A percentile compares a stretch with the other conserved stretches of the same genome.
These are phyloP conservation scores for Cantharellus cinnabarinus DNA, from an alignment of 768 basidiomycete species.

Conservation along the genomic window DNA sequence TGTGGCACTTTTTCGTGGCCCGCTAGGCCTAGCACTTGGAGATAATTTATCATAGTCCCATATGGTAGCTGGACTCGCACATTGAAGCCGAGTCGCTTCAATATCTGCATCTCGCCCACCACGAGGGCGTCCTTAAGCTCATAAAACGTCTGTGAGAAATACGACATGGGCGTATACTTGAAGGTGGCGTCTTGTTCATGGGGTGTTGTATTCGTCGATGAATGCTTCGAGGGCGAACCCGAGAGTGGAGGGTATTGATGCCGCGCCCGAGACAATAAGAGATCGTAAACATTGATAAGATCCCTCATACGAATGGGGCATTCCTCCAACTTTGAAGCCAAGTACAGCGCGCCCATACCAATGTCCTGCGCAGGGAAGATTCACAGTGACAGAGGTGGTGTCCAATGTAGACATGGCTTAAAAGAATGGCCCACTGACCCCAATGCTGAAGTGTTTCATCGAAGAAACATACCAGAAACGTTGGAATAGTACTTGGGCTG, in stretches of 20 bases:
- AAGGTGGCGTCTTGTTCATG: neutral
- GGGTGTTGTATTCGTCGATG: constrained; percentile 7
- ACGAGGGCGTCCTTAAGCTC: constrained; percentile 87
- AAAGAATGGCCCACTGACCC: constrained; percentile 30
- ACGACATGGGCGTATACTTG: constrained; percentile 67
- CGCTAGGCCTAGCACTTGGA: constrained; percentile 73
- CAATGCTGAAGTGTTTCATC: constrained; percentile 85
- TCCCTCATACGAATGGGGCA: constrained; percentile 82
- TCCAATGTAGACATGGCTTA: neutral
- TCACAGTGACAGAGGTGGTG: neutral
- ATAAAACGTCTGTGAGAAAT: constrained; percentile 77
- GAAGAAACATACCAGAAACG: constrained; percentile 93
- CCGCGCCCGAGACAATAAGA: constrained; percentile 54
- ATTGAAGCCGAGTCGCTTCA: constrained; percentile 91
- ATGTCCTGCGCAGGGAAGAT: constrained; percentile 35
- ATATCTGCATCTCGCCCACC: constrained; percentile 89
- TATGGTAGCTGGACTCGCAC: constrained; percentile 87
- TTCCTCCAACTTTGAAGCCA: constrained; percentile 83
- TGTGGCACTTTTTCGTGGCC: constrained; percentile 47
- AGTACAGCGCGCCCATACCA: constrained; percentile 66
- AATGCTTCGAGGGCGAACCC: constrained; percentile 13
- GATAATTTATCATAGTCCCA: constrained; percentile 84
- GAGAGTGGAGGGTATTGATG: constrained; percentile 26
- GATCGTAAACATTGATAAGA: constrained; percentile 84
- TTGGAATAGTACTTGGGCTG: constrained; percentile 90